Percentiles rank a stretch among this genome's conserved stretches.
These are phyloP conservation scores for Cladosporium austrohemisphaericum DNA, from an alignment of 2,329 filamentous ascomycete genomes.

Conservation along the genomic window DNA sequence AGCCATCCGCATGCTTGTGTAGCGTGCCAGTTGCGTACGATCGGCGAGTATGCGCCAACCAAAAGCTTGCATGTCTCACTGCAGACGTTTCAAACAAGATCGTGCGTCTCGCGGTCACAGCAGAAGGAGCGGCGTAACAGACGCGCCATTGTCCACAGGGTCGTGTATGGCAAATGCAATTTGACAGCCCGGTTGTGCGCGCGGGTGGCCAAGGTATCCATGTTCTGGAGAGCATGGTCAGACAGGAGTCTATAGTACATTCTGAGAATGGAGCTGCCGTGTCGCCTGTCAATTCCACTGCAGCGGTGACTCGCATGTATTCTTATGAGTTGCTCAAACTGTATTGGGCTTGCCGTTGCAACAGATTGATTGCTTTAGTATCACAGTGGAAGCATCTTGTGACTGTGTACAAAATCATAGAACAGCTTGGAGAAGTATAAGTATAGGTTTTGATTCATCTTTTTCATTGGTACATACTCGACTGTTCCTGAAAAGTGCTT, in stretches of 20 bases:
- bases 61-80: conserved; percentile 3
- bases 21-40: neutral
- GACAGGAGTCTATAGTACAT: neutral
- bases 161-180: neutral
- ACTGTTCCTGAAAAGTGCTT: neutral
- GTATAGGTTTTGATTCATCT: neutral
- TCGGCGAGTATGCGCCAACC: neutral
- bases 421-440: neutral
- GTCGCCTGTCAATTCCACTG: conserved; percentile 15
- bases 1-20: conserved; percentile 1
- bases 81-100: conserved; percentile 9
- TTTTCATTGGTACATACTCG: conserved; percentile 5
- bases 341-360: neutral
- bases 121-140: conserved; percentile 1
- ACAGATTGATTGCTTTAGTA: neutral
- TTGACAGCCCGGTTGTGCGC: conserved; percentile 14
- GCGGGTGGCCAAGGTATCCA: conserved; percentile 11
- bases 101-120: neutral
- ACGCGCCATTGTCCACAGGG: conserved; percentile 7
- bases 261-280: conserved; percentile 2
- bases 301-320: conserved; percentile 10
- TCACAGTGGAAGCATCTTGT: neutral
- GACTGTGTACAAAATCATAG: neutral
- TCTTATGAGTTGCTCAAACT: neutral
- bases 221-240: neutral